Conservation (phyloP, 2,329 filamentous ascomycete species). For the Sporothrix curviconia region DNA sequence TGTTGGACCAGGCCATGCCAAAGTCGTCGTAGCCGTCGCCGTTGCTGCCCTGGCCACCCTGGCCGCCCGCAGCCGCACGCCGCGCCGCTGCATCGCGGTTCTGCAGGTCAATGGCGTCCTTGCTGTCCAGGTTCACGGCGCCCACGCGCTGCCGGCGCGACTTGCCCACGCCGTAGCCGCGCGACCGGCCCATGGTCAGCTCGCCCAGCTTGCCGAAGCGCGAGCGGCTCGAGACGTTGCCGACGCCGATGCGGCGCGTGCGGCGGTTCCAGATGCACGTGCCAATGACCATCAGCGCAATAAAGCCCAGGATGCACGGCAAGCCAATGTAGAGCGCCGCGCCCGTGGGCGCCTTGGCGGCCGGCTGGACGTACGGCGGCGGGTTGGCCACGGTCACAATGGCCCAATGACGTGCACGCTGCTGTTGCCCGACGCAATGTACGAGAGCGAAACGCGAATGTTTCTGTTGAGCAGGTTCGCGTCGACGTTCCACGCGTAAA, state of each 20-base stretch:
- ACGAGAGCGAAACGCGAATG: constrained; percentile 42
- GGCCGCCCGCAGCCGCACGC: constrained; percentile 23
- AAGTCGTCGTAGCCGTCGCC: constrained; percentile 12
- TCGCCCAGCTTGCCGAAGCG: constrained; percentile 18
- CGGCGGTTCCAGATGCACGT: constrained; percentile 51
- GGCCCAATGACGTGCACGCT: constrained; percentile 32
- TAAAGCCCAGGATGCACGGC: constrained; percentile 42
- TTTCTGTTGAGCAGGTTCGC: constrained; percentile 36
- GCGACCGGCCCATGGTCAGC: constrained; percentile 7
- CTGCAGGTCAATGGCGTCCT: constrained; percentile 41
- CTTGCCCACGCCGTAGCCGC: constrained; percentile 38
- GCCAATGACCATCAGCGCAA: constrained; percentile 45
- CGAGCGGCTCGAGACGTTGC: constrained; percentile 44
- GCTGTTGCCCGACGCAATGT: constrained; percentile 27
- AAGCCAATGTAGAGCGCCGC: constrained; percentile 47
- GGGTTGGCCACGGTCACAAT: constrained; percentile 35
- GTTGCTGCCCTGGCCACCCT: constrained; percentile 21
- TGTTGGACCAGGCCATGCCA: constrained; percentile 9
- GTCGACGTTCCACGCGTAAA: constrained; percentile 40
- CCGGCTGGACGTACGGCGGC: constrained; percentile 28
- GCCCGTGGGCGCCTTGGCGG: constrained; percentile 29
- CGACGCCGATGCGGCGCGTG: constrained; percentile 43
- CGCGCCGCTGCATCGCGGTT: constrained; percentile 27
- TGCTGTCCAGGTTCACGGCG: constrained; percentile 28
- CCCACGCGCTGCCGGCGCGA: constrained; percentile 30